Evolutionary conservation across 106 monocot genomes (phyloP).

Genomic region (Dendrobium huoshanense): DNA sequence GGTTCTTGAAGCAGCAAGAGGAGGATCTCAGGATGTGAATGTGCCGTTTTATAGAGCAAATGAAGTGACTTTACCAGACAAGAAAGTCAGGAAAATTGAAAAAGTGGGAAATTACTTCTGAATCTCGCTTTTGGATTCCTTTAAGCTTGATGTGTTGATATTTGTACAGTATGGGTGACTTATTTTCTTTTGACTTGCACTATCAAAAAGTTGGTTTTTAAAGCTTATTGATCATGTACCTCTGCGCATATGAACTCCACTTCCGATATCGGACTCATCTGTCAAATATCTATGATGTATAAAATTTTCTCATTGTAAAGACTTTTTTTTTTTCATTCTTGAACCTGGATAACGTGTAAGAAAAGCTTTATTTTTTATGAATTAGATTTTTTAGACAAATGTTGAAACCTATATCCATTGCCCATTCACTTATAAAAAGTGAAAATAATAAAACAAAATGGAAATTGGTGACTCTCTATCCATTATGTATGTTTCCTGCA

Average conservation of each 20-base stretch:
- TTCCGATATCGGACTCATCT: not conserved
- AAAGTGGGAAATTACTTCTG: not conserved
- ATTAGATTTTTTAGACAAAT: not conserved
- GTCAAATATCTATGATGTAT: not conserved
- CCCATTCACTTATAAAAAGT: not conserved
- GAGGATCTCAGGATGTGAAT: not conserved
- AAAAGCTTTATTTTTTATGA: not conserved
- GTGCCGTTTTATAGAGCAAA: slow-evolving; percentile 1
- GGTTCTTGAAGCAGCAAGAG: not conserved
- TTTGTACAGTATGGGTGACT: not conserved
- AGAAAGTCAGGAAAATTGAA: not conserved
- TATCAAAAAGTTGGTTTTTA: not conserved
- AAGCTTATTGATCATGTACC: not conserved
- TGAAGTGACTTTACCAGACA: not conserved
- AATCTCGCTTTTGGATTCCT: not conserved
- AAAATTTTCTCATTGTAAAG: not conserved
- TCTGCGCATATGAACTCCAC: not conserved
- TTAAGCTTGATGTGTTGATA: not conserved
- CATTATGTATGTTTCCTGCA: not conserved
- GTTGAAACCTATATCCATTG: not conserved
- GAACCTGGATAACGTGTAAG: not conserved
- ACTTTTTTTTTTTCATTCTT: too few relatives aligned
- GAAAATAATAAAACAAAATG: not conserved
- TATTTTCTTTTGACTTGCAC: not conserved
- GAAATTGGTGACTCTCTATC: not conserved